Base-by-base conservation (phyloP, 1,284 basidiomycete species). In the Ustilago lituana region DNA sequence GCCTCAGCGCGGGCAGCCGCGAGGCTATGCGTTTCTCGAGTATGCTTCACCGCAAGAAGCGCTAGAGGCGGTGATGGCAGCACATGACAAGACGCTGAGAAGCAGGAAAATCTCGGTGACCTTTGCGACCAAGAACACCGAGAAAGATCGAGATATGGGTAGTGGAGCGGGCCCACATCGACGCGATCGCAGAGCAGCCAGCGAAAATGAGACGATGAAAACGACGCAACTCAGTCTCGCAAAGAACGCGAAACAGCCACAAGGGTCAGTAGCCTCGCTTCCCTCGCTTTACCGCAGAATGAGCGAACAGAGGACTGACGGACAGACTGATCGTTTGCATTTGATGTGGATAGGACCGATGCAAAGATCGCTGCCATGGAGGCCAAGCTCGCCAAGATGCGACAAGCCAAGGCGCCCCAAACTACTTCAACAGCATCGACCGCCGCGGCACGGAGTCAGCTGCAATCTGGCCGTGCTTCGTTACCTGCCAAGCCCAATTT, bases 11-110 rank as follows among this genome's bases (percentile, higher is more conserved):
- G 95, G 95, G 12, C 95, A 93, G 82, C 93, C 95, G 1, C 86
- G 94, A 17, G 95, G 95, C 2, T 98, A 94, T 82, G 94, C 94
- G 0, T 98, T 98, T 74, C 85, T 98, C 29, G 93, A 97, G 83
- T 97, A 89, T 79, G 43, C 39, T 20, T 44, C 46, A 2, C 10
- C 55, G 22, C 48, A 73, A 32, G 93, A 95, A 79, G 93, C 95
- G 6, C 82, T 87, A 38, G 91, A 88, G 80, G 94, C 95, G 1
- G 85, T 94, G 41, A 84, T 85, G 9, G 86, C 87, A 44, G 87
- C 91, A 2, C 87, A 96, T 79, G 91, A 91, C 74, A 91, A 90
- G 77, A 86, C 91, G 2, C 82, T 98, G 1, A 88, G 92, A 17
- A 94, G 94, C 0, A 87, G 92, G 43, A 93, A 91, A 79, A 85